Base-by-base conservation (phyloP, 2,329 filamentous ascomycete genomes). In the Eurotiales sp. region DNA sequence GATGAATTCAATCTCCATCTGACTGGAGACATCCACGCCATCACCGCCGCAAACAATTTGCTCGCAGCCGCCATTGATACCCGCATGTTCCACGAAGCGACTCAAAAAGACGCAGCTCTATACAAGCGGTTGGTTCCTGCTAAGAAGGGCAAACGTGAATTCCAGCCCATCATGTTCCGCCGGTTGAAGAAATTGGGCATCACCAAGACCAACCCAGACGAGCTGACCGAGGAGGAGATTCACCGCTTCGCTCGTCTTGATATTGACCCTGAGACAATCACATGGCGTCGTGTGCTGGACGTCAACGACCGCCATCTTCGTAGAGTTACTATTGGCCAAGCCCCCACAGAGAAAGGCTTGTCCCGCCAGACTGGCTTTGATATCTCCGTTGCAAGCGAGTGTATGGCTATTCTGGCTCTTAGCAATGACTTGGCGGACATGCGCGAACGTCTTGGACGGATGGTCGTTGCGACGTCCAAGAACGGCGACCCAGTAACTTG, bases 1-100 rank as follows among this genome's bases (percentile, higher is more conserved):
- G 93, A 99, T 63, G 93, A 99, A 72, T 99, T 99, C 78, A 99
- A 99, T 74, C 77, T 99, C 66, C 93, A 99, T 71, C 76, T 99
- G 64, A 99, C 93, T 50, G 93, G 93, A 63, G 93, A 99, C 68
- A 97, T 99, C 52, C 93, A 99, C 70, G 93, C 93, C 58, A 93
- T 99, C 64, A 90, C 90, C 48, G 92, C 92, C 23, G 93, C 93
- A 32, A 99, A 97, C 80, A 99, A 99, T 73, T 79, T 99, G 52
- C 82, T 99, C 39, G 92, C 93, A 40, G 93, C 93, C 50, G 93
- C 93, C 30, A 95, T 99, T 56, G 93, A 99, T 68, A 97, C 93
- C 1, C 86, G 93, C 61, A 97, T 99, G 75, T 99, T 96, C 79
- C 93, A 99, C 68, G 93, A 99, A 73, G 87, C 87, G 64, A 95